These are phyloP conservation scores for Tephrocybe sp. DNA, from an alignment of 768 basidiomycete species.

Conservation along the genomic window DNA sequence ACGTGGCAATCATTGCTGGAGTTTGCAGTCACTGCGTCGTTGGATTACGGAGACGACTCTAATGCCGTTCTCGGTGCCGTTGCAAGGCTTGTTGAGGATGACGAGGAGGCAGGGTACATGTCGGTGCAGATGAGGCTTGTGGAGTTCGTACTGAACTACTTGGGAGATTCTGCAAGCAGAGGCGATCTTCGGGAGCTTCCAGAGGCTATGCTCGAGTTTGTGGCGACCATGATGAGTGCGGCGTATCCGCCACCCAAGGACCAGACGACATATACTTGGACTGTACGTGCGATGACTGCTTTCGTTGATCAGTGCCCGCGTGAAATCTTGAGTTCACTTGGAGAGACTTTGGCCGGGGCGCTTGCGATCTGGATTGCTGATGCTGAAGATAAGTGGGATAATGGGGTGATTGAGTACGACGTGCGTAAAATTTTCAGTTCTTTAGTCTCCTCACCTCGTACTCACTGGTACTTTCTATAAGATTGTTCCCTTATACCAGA, in stretches of 20 bases:
- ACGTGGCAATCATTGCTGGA: constrained; percentile 62
- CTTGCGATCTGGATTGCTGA: constrained; percentile 69
- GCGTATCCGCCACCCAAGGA: constrained; percentile 68
- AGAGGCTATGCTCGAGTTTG: constrained; percentile 51
- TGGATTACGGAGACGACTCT: constrained; percentile 60
- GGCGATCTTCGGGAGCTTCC: constrained; percentile 54
- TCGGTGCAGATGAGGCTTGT: constrained; percentile 44
- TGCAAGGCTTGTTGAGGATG: constrained; percentile 39
- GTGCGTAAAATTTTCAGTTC: constrained; percentile 34
- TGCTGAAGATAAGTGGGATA: constrained; percentile 46
- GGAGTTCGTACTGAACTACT: constrained; percentile 58
- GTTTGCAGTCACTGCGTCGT: constrained; percentile 51
- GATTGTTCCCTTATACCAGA: constrained; percentile 68
- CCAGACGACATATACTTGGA: constrained; percentile 59
- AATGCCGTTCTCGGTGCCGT: constrained; percentile 55
- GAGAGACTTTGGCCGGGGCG: constrained; percentile 41
- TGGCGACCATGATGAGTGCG: constrained; percentile 56
- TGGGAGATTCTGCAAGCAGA: constrained; percentile 36
- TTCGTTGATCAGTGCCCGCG: constrained; percentile 57
- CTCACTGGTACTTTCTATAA: constrained; percentile 23
- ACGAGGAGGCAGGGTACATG: constrained; percentile 1
- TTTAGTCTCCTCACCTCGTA: constrained; percentile 6
- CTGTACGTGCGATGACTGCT: constrained; percentile 53
- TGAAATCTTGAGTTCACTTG: constrained; percentile 7
- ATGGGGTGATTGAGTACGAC: constrained; percentile 59